Base-by-base conservation (phyloP, 2,329 filamentous ascomycete species). In the Trichoderma koningiopsis region DNA sequence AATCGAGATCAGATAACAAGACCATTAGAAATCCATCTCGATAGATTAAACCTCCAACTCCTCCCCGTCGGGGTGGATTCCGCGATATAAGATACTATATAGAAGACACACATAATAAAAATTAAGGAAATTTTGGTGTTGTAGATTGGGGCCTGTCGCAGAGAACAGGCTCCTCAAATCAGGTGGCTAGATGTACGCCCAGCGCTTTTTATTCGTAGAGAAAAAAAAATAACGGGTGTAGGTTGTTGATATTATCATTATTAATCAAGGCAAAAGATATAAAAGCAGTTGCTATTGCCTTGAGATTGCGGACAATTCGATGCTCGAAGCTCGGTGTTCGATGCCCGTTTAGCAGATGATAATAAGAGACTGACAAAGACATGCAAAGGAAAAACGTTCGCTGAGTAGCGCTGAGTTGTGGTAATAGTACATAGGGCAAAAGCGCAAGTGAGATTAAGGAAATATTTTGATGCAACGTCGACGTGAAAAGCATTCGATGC, bases 161-260 rank as follows among this genome's bases (percentile, higher is more conserved):
- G 19, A 29, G 24, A 8, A 60, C 37, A 40, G 43, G 13, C 2
- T 16, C 35, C 56, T 55, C 33, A 43, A 58, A 29, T 33, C 57
- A 33, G 47, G 33, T 19, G 49, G 43, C 14, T 61, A 43, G 37
- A 64, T 58, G 49, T 35, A 27, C 33, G 52, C 59, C 58, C 47
- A 60, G 27, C 43, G 60, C 43, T 58, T 57, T 67, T 59, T n/a
- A 11, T 11, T 19, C 22, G 16, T 47, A 47, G 55, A 33, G 68
- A 71, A n/a, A 19, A 43, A 43, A n/a, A 43, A 43, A n/a, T 19
- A 27, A 27, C 27, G 27, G 40, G 14, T n/a, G 19, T 43, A n/a
- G 72, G 74, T 74, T 49, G 24, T 49, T 49, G 75, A 75, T 76
- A 77, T 77, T 77, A 77, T 77, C 76, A 77, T 77, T 77, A 77